A percentile compares a stretch with the other conserved stretches of the same genome.
Evolutionary conservation across 176 grass and related monocot species (phyloP).

Genomic region (Aegilops speltoides): DNA sequence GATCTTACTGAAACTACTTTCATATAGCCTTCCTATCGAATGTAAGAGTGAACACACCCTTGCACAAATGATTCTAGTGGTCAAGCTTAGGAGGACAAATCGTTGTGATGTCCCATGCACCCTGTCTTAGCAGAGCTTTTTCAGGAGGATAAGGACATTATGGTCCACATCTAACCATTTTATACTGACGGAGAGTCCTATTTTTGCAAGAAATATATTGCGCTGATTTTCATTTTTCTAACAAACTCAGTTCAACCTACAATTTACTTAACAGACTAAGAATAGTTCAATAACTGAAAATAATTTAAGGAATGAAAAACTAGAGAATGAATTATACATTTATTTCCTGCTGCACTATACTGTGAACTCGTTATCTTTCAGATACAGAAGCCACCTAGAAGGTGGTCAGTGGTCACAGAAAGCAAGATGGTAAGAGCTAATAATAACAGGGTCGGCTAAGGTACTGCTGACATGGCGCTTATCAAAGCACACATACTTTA

Average conservation of each 20-base stretch:
- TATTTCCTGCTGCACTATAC: conserved; percentile 14
- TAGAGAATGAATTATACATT: conserved; percentile 11
- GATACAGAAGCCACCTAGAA: conserved; percentile 44
- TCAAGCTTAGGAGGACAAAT: conserved; percentile 16
- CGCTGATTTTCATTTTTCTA: conserved; percentile 5
- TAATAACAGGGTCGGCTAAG: neutral
- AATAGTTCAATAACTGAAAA: neutral
- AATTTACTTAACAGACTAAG: neutral
- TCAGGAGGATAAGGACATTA: conserved; percentile 4
- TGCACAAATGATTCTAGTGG: conserved; percentile 6
- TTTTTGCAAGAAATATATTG: neutral
- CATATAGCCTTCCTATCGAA: neutral
- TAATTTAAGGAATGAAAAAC: neutral
- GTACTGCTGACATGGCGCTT: conserved; percentile 12
- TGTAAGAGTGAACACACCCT: neutral
- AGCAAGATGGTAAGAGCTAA: conserved; percentile 1
- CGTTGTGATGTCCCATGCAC: neutral
- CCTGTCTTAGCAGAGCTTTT: neutral
- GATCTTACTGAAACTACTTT: neutral
- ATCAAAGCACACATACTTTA: conserved; percentile 27
- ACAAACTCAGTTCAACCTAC: neutral
- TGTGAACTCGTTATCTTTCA: conserved; percentile 14
- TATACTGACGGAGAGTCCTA: neutral
- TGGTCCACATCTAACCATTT: conserved; percentile 14
- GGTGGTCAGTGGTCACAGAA: conserved; percentile 26